Evolutionary conservation across 1,284 basidiomycete genomes (phyloP).

Genomic region (Cryptococcus sp.): DNA sequence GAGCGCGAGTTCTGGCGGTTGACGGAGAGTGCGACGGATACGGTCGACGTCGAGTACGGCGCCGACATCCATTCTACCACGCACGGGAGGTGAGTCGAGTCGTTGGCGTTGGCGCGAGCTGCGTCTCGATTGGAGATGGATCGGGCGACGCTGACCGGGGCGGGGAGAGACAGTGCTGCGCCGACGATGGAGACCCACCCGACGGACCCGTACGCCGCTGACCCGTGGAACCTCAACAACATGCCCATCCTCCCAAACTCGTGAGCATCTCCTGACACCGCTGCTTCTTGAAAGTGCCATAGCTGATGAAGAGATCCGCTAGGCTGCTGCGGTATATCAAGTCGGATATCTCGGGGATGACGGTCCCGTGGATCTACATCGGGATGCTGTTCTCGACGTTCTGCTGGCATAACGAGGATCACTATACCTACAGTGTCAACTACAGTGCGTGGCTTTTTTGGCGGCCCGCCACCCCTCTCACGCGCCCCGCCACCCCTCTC

Average conservation of each 20-base stretch:
- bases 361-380: conserved; percentile 99
- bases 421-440: conserved; percentile 95
- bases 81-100: conserved; percentile 73
- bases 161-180: conserved; percentile 65
- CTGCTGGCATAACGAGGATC: conserved; percentile 99
- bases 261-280: conserved; percentile 53
- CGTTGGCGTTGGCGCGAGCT: not conserved
- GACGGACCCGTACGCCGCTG: conserved; percentile 75
- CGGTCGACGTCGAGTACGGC: conserved; percentile 97
- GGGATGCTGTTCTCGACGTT: conserved; percentile 99
- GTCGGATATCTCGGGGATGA: conserved; percentile 99
- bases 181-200: conserved; percentile 93
- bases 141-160: not conserved
- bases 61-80: conserved; percentile 98
- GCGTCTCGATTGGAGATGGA: not conserved
- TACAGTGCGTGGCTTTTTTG: conserved; percentile 65
- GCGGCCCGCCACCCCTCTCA: no score
- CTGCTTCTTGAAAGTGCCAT: conserved; percentile 41
- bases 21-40: conserved; percentile 82
- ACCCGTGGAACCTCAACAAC: conserved; percentile 98
- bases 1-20: conserved; percentile 97
- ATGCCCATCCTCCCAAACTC: conserved; percentile 87
- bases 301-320: not conserved
- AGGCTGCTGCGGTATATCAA: conserved; percentile 72
- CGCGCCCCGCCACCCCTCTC: not conserved